These are phyloP conservation scores for Ustilago tritici DNA, from an alignment of 1,284 basidiomycete genomes.

Conservation along the genomic window DNA sequence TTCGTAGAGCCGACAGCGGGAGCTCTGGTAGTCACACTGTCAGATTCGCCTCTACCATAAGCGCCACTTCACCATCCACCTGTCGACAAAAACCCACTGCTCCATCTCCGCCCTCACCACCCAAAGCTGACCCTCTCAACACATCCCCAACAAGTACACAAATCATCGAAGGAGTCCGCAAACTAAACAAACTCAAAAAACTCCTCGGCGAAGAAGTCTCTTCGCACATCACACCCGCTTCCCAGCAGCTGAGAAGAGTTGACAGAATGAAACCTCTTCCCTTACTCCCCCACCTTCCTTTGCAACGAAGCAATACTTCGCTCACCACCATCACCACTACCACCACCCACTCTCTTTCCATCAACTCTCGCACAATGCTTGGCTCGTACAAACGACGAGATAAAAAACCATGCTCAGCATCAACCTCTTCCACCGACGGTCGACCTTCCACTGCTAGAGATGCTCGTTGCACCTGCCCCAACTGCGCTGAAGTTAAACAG, in stretches of 20 bases:
- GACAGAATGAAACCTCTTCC: slow-evolving; percentile 28
- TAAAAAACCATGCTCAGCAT: not conserved
- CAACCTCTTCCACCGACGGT: not conserved
- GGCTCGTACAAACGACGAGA: slow-evolving; percentile 16
- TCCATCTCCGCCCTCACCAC: not conserved
- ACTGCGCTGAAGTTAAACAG: not conserved
- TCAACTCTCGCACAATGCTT: not conserved
- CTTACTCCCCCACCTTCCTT: not conserved
- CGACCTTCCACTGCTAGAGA: slow-evolving; percentile 1
- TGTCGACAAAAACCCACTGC: not conserved
- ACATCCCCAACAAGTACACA: slow-evolving; percentile 34
- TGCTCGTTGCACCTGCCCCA: not conserved
- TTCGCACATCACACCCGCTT: not conserved
- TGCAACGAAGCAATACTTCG: slow-evolving; percentile 19
- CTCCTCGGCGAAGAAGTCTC: slow-evolving; percentile 35
- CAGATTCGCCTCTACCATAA: not conserved
- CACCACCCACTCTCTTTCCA: too few species aligned
- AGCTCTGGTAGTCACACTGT: slow-evolving; percentile 2
- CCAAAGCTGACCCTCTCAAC: not conserved
- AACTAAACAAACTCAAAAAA: slow-evolving; percentile 38
- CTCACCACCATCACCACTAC: not conserved
- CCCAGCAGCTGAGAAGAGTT: not conserved
- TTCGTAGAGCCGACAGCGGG: not conserved
- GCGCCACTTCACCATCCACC: not conserved
- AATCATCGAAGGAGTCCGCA: slow-evolving; percentile 29